Base-by-base conservation (phyloP, 148 eudicot species). In the Linanthus parryae region DNA sequence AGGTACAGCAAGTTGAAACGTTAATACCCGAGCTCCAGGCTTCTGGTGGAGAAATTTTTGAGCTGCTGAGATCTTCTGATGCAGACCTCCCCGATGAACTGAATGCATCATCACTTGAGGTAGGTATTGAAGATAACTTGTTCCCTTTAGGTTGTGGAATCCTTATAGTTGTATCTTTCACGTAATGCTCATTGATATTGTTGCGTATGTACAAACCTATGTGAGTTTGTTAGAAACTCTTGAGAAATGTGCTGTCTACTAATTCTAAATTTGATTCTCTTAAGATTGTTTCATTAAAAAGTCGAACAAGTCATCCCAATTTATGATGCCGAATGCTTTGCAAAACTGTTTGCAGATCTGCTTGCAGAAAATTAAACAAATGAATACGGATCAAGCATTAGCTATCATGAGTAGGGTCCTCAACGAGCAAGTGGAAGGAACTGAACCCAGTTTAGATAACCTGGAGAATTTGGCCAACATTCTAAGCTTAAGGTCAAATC, bases 1-100 rank as follows among this genome's bases (percentile, higher is more conserved):
- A 92, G 98, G 90, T 80, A 65, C 72, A 79, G 65, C 90, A 80
- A 77, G 76, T 73, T 73, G 96, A 92, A 56, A 58, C 65, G 14
- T 62, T 81, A 63, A 75, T 72, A 17, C 48, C 69, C 11, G 84
- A 75, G 72, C 54, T 75, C 15, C 70, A 61, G 70, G 52, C 61
- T 45, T 74, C 60, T 58, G 73, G 71, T 27, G 56, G 79, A 57
- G 85, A 75, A 45, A 71, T 87, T n/a, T 75, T 84, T 18, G 76
- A 81, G 67, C 56, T 60, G 64, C 63, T 92, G 61, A 79, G 79
- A 69, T 77, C 85, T 69, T 75, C 69, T 21, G 76, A 60, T 46
- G 65, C 71, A 33, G 33, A 45, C 47, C 73, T 75, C 52, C 80
- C 87, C 33, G 52, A 29, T 34, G 94, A 84, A 75, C 57, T 81